Conservation (phyloP, 257 asterid genomes). For the Plectranthus barbatus region DNA sequence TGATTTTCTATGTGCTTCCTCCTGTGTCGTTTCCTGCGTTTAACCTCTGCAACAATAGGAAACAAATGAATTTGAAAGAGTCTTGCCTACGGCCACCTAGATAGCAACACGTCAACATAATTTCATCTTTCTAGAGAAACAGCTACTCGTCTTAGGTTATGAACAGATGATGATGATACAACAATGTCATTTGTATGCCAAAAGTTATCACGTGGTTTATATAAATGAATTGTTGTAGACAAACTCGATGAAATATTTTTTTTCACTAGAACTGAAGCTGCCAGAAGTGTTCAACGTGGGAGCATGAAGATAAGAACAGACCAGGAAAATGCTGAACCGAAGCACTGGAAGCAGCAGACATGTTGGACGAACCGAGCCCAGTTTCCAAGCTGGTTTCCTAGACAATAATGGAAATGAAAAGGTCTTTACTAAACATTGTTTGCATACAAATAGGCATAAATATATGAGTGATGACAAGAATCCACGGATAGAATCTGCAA, state of each 20-base stretch:
- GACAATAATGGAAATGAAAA: not conserved
- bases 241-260: too few relatives aligned
- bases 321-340: constrained; percentile 51
- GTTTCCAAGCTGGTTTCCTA: constrained; percentile 37
- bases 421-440: not conserved
- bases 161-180: not conserved
- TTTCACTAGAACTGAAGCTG: not conserved
- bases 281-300: not conserved
- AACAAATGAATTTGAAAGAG: not conserved
- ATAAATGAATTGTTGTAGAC: not conserved
- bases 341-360: constrained; percentile 36
- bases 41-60: constrained; percentile 44
- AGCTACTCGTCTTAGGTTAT: too few relatives aligned
- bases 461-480: not conserved
- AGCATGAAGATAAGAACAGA: constrained; percentile 17
- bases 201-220: not conserved
- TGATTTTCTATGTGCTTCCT: constrained; percentile 76
- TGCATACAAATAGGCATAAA: not conserved
- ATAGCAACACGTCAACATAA: too few relatives aligned
- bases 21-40: constrained; percentile 72
- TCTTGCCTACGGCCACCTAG: too few relatives aligned
- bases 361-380: constrained; percentile 38
- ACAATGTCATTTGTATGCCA: not conserved
- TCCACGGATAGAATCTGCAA: too few relatives aligned
- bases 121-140: too few relatives aligned